phyloP scores from a whole-genome alignment of 1,284 basidiomycete species.

The Ceratobasidium sp. region DNA sequence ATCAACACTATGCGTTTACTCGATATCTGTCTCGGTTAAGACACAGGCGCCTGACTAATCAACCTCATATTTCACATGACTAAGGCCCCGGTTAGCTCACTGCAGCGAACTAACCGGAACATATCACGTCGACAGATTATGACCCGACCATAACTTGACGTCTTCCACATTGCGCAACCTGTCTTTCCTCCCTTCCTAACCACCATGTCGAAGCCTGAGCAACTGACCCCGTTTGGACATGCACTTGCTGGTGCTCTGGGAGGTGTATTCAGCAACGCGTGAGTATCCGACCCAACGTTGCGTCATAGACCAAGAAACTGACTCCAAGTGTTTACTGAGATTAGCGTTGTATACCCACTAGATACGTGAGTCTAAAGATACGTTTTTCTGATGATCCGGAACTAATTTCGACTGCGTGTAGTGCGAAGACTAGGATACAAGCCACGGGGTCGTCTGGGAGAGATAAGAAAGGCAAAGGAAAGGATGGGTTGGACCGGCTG shows the following conservation, averaged over 20 bases:
- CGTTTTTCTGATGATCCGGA: no score
- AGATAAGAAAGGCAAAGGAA: slow-evolving; percentile 64
- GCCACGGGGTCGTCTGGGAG: slow-evolving; percentile 63
- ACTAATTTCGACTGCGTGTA: slow-evolving; percentile 54
- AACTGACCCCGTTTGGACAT: slow-evolving; percentile 90
- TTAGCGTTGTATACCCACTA: slow-evolving; percentile 92
- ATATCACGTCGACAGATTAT: background rate
- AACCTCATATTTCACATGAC: slow-evolving; percentile 26
- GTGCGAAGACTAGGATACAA: slow-evolving; percentile 97
- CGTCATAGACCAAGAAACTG: background rate
- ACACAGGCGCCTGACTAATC: background rate
- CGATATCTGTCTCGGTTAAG: background rate
- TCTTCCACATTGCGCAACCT: background rate
- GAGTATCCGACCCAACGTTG: slow-evolving; percentile 58
- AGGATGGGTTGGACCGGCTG: slow-evolving; percentile 62
- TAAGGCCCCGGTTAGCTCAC: slow-evolving; percentile 33
- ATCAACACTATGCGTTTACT: no score
- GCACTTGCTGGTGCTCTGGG: slow-evolving; percentile 96
- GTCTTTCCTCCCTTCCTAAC: background rate
- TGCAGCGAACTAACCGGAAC: slow-evolving; percentile 20
- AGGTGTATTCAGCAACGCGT: slow-evolving; percentile 94
- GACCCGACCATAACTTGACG: slow-evolving; percentile 26
- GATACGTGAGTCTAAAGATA: slow-evolving; percentile 69
- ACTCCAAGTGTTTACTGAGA: slow-evolving; percentile 1
- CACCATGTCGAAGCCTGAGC: slow-evolving; percentile 51